Percentiles rank a stretch among this genome's conserved stretches.
Evolutionary conservation across 2,329 filamentous ascomycete genomes (phyloP).

Genomic region (Phialemoniopsis sp.): DNA sequence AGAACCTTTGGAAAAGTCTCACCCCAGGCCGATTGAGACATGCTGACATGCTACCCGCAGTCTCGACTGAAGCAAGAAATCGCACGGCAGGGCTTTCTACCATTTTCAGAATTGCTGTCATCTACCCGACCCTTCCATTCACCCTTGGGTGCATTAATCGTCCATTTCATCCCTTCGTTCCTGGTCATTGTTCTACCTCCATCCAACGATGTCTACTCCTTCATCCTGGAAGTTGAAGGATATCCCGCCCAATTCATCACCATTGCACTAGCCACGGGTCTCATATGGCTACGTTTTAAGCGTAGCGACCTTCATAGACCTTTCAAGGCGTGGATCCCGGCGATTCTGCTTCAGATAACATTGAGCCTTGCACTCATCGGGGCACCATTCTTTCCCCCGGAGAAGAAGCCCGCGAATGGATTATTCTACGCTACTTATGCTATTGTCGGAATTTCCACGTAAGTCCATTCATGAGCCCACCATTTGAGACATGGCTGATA

Average conservation of each 20-base stretch:
- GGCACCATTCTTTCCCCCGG: slow-evolving; percentile 59
- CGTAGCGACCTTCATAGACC: slow-evolving; percentile 58
- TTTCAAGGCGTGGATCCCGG: slow-evolving; percentile 61
- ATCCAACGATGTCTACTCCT: slow-evolving; percentile 63
- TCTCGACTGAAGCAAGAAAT: slow-evolving; percentile 70
- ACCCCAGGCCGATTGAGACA: too few species aligned
- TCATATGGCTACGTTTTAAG: slow-evolving; percentile 56
- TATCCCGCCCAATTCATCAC: slow-evolving; percentile 61
- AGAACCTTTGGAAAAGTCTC: too few species aligned
- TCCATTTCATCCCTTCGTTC: slow-evolving; percentile 65
- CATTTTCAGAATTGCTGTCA: slow-evolving; percentile 55
- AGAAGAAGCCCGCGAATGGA: slow-evolving; percentile 35
- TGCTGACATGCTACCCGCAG: slow-evolving; percentile 28
- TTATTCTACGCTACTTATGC: slow-evolving; percentile 52
- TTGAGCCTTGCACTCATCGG: slow-evolving; percentile 51
- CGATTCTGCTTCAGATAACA: slow-evolving; percentile 49
- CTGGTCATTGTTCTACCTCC: slow-evolving; percentile 64
- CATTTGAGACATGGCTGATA: not conserved
- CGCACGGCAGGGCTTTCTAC: slow-evolving; percentile 66
- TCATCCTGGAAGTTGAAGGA: slow-evolving; percentile 69
- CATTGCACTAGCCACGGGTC: slow-evolving; percentile 51
- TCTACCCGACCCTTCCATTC: slow-evolving; percentile 64
- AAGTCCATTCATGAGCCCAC: slow-evolving; percentile 23
- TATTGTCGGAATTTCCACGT: slow-evolving; percentile 48
- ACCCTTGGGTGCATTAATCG: slow-evolving; percentile 62